Evolutionary conservation across 2,329 filamentous ascomycete species (phyloP).

Genomic region (Sarocladiaceae sp.): DNA sequence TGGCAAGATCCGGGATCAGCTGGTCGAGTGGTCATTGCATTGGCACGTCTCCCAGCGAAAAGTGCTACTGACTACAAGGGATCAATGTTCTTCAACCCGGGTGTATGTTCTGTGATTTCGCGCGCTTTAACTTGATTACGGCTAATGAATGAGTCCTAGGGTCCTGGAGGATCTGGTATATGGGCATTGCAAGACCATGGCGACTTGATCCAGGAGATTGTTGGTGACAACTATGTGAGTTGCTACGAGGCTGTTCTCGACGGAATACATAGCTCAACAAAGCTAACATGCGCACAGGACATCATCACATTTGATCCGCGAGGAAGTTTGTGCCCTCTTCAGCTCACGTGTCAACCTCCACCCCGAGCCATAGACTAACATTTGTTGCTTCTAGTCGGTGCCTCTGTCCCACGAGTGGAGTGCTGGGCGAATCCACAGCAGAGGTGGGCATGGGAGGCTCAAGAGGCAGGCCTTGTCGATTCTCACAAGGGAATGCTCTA

Average conservation of each 20-base stretch:
- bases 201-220: constrained; percentile 35
- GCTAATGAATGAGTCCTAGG: constrained; percentile 20
- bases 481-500: constrained; percentile 41
- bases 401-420: constrained; percentile 45
- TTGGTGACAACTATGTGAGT: constrained; percentile 41
- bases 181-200: constrained; percentile 27
- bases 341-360: too few species aligned
- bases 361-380: background rate
- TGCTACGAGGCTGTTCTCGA: background rate
- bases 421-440: constrained; percentile 44
- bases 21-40: constrained; percentile 25
- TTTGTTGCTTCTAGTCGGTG: constrained; percentile 30
- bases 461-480: constrained; percentile 40
- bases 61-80: constrained; percentile 19
- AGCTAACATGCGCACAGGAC: constrained; percentile 27
- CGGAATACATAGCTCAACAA: background rate
- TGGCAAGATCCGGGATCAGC: constrained; percentile 25
- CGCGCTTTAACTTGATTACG: background rate
- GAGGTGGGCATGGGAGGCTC: constrained; percentile 37
- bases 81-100: constrained; percentile 31
- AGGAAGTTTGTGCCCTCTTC: constrained; percentile 25
- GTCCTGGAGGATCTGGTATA: constrained; percentile 46
- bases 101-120: constrained; percentile 18
- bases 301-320: constrained; percentile 48
- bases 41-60: constrained; percentile 28